Base-by-base conservation (phyloP, 768 basidiomycete species). In the Porphyrellus cyaneotinctus region DNA sequence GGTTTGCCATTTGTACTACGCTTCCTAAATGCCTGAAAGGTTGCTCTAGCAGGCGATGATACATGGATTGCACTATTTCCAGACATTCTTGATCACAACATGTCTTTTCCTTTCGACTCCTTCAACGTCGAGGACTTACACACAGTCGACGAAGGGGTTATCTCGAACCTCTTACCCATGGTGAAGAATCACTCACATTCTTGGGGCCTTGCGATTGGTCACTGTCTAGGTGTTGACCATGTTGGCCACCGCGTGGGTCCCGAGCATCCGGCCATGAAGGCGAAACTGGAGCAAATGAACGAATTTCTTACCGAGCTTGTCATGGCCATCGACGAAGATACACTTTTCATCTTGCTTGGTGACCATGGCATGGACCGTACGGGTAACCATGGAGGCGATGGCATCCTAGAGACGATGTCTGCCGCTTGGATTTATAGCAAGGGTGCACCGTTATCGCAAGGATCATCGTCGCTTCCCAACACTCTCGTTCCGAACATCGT, bases 81-180 rank as follows among this genome's bases (percentile, higher is more conserved):
- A 0, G 72, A 79, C 47, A 72, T 82, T 6, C 93, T 97, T 59
- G 75, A 79, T 26, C 68, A 74, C 14, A 84, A 89, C 62, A 83
- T 88, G 76, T 77, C 87, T 1, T 87, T 83, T 64, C 87, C 95
- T 0, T 98, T 84, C 65, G 95, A 97, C 69, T 97, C 94, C 0
- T 98, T 99, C 78, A 94, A 98, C 68, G 97, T 99, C 53, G 97
- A 98, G 68, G 97, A 98, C 66, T 77, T 99, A 4, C 94, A 99
- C 63, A 87, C 91, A 0, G 97, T 98, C 43, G 97, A 99, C 62
- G 76, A 87, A 47, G 95, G 95, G 9, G 94, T 98, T 51, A 86
- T 89, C 33, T 62, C 73, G 12, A 85, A 97, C 61, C 74, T 98
- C 6, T 84, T 95, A 58, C 91, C 92, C 0, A 78, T 94, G 20